phyloP scores from a whole-genome alignment of 2,329 filamentous ascomycete genomes.

The Cladorrhinum sp. region DNA sequence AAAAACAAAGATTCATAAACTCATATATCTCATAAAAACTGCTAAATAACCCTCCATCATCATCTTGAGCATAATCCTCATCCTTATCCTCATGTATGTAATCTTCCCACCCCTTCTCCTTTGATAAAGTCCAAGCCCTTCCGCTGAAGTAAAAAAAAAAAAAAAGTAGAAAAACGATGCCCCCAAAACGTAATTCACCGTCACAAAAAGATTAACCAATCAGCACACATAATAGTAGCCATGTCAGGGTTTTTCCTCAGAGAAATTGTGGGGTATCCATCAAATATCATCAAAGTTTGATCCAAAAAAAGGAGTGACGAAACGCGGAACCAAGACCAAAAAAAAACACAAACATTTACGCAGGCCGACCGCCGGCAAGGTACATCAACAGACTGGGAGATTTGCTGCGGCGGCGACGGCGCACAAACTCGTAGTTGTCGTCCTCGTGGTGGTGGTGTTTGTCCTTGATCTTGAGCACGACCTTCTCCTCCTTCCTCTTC shows the following conservation, averaged over 20 bases:
- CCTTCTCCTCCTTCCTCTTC: slow-evolving; percentile 41
- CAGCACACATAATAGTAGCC: neutral
- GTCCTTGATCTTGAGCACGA: slow-evolving; percentile 44
- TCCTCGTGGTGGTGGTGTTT: slow-evolving; percentile 39
- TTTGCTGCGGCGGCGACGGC: slow-evolving; percentile 56
- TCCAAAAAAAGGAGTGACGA: neutral
- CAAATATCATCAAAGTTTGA: neutral
- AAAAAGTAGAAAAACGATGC: neutral
- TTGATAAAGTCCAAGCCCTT: neutral
- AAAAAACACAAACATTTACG: slow-evolving; percentile 25
- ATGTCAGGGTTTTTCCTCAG: too few species aligned
- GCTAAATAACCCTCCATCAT: neutral
- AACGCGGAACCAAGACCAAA: neutral
- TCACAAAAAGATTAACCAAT: neutral
- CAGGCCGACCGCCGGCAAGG: slow-evolving; percentile 49
- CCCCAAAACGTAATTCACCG: neutral
- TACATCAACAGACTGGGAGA: slow-evolving; percentile 57
- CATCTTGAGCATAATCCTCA: neutral
- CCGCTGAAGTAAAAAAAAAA: neutral
- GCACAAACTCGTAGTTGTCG: slow-evolving; percentile 53
- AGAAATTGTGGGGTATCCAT: neutral
- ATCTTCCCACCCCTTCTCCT: neutral
- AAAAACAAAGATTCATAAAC: neutral
- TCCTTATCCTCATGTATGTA: neutral
- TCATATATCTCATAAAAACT: neutral